Conservation (phyloP, 495 filamentous ascomycete species). For the Penicillium mononematosum region DNA sequence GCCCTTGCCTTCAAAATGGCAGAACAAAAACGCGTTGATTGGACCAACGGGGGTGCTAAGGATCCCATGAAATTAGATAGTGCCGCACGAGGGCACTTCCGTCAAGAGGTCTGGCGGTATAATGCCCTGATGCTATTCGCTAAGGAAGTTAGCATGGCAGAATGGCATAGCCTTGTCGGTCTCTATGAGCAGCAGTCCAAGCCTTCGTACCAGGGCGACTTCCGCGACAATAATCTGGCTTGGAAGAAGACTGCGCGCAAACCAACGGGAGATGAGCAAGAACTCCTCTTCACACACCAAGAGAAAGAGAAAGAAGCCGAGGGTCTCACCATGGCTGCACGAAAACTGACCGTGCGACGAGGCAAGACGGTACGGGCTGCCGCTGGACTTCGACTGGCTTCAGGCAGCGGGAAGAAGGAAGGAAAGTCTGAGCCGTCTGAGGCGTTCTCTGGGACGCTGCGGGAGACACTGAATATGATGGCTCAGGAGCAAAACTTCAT, state of each 20-base stretch:
- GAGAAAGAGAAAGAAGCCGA: constrained; percentile 75
- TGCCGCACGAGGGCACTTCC: constrained; percentile 50
- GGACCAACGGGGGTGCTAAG: constrained; percentile 43
- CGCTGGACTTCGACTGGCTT: constrained; percentile 51
- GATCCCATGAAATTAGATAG: constrained; percentile 51
- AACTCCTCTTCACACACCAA: constrained; percentile 82
- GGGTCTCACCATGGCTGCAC: constrained; percentile 69
- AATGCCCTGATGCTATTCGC: constrained; percentile 81
- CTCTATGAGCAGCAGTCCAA: constrained; percentile 76
- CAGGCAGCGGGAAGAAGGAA: constrained; percentile 59
- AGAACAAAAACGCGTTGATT: constrained; percentile 61
- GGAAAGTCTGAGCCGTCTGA: constrained; percentile 73
- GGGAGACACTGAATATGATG: constrained; percentile 75
- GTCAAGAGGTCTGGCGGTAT: constrained; percentile 73
- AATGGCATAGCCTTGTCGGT: constrained; percentile 76
- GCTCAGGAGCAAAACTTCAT: constrained; percentile 93
- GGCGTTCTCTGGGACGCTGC: constrained; percentile 75
- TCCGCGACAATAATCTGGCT: constrained; percentile 70
- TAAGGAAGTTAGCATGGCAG: constrained; percentile 71
- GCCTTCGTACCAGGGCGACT: constrained; percentile 76
- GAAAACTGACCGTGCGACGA: constrained; percentile 90
- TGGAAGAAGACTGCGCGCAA: constrained; percentile 85
- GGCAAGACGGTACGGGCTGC: constrained; percentile 79
- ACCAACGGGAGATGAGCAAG: constrained; percentile 77
- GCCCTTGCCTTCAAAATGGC: constrained; percentile 73